A percentile compares a stretch with the other conserved stretches of the same genome.
These are phyloP conservation scores for Suhomyces terraborum DNA, from an alignment of 1,139 yeast genomes.

Conservation along the genomic window DNA sequence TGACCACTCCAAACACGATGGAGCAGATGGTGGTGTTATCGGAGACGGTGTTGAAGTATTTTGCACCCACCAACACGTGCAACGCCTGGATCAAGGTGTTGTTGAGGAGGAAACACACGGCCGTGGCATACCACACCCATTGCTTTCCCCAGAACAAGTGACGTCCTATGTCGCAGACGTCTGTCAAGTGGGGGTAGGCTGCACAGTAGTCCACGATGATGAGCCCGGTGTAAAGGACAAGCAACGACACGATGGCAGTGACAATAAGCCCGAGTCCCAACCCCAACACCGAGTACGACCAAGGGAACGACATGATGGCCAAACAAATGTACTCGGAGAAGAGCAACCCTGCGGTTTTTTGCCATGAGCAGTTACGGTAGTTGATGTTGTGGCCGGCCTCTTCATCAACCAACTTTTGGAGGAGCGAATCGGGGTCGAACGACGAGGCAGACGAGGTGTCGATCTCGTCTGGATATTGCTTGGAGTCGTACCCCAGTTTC, in stretches of 20 bases:
- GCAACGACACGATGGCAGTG: conserved; percentile 52
- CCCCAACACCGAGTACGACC: conserved; percentile 63
- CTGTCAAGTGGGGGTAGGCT: conserved; percentile 51
- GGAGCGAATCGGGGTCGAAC: conserved; percentile 13
- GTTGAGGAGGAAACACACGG: conserved; percentile 54
- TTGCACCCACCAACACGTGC: conserved; percentile 62
- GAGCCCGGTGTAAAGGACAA: conserved; percentile 57
- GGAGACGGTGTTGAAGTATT: conserved; percentile 57
- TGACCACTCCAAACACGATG: conserved; percentile 51
- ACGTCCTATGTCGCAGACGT: conserved; percentile 62
- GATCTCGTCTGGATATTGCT: conserved; percentile 1
- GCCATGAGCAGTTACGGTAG: conserved; percentile 59
- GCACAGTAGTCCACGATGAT: conserved; percentile 57
- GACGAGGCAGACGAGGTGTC: conserved; percentile 8
- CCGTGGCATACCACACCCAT: conserved; percentile 61
- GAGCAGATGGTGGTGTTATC: conserved; percentile 52
- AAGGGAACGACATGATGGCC: conserved; percentile 65
- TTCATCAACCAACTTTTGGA: conserved; percentile 15
- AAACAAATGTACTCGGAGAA: conserved; percentile 63
- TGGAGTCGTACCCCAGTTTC: conserved; percentile 3
- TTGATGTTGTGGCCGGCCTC: conserved; percentile 40
- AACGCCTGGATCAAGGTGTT: conserved; percentile 59
- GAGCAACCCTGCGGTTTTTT: conserved; percentile 56
- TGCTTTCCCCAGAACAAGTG: conserved; percentile 53
- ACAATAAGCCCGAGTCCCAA: conserved; percentile 58